Evolutionary conservation across 2,329 filamentous ascomycete genomes (phyloP).

Genomic region (Truncatella angustata): DNA sequence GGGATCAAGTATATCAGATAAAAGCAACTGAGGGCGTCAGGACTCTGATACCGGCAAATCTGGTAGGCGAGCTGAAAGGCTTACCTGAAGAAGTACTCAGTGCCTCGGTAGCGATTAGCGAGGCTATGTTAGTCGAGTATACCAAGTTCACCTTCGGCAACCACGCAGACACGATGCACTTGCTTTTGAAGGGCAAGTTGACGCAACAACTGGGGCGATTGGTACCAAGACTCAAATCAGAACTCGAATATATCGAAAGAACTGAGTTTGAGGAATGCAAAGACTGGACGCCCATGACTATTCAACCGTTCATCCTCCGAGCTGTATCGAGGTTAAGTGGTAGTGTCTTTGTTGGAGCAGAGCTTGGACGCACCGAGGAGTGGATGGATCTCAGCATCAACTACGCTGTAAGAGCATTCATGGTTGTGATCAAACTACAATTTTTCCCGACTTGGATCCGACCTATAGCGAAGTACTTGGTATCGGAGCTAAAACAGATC

Average conservation of each 20-base stretch:
- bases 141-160: conserved; percentile 47
- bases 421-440: conserved; percentile 47
- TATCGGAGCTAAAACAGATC: conserved; percentile 46
- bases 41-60: conserved; percentile 43
- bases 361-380: conserved; percentile 48
- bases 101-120: conserved; percentile 45
- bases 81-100: conserved; percentile 48
- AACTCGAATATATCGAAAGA: conserved; percentile 43
- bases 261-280: conserved; percentile 48
- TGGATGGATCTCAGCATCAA: conserved; percentile 54
- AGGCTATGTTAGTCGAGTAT: conserved; percentile 50
- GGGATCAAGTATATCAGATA: conserved; percentile 49
- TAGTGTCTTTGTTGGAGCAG: conserved; percentile 49
- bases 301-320: conserved; percentile 51
- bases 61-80: conserved; percentile 45
- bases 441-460: conserved; percentile 50
- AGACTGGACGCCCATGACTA: conserved; percentile 54
- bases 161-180: conserved; percentile 42
- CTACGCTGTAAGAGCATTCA: conserved; percentile 48
- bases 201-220: conserved; percentile 47
- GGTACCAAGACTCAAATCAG: conserved; percentile 43
- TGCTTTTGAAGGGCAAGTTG: conserved; percentile 44
- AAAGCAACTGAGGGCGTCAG: conserved; percentile 49
- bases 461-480: conserved; percentile 43
- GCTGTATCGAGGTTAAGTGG: conserved; percentile 53